Base-by-base conservation (phyloP, 1,284 basidiomycete species). In the Austroboletus rostrupii region DNA sequence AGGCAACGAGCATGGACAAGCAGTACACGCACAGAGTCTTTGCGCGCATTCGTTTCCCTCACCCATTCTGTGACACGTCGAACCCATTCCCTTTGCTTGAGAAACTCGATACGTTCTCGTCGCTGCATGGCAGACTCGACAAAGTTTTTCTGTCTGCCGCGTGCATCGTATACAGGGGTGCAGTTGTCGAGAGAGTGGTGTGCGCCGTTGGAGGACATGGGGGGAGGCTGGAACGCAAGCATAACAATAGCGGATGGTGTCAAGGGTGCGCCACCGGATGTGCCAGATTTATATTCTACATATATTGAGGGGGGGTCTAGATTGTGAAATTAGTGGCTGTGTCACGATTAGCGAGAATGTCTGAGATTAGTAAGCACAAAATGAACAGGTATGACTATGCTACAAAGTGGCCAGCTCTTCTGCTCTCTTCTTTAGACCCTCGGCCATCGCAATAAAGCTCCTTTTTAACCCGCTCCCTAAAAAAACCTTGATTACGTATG, bases 371-470 rank as follows among this genome's bases (percentile, higher is more conserved):
- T 68, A 54, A 61, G 49, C 57, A n/a, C 3, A 3, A 33, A 33
- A 16, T 13, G 16, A 35, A n/a, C 14, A 7, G 3, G 35, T 37
- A 37, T 37, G n/a, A 17, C 20, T 16, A 8, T 9, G 9, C 21
- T 23, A 39, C 38, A 39, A 39, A 39, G 38, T 39, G 20, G 11
- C 26, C 16, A 10, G 17, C 48, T 63, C 60, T 63, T 87, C 85
- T 0, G 78, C 67, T 37, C 75, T 62, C 47, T 57, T 64, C 64
- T 86, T 86, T 58, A 88, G 64, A 0, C 73, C 78, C 45, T 79
- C 74, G 1, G 77, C 80, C 70, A 81, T 80, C 0, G 78, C 83
- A 17, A 65, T 58, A 35, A 84, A 80, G 0, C 76, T 78, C 47
- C 62, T 51, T 28, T 64, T 63, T 52, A 88, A 61, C 41, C 75